These are phyloP conservation scores for Dipodascus albidus DNA, from an alignment of 805 yeast species.

Conservation along the genomic window DNA sequence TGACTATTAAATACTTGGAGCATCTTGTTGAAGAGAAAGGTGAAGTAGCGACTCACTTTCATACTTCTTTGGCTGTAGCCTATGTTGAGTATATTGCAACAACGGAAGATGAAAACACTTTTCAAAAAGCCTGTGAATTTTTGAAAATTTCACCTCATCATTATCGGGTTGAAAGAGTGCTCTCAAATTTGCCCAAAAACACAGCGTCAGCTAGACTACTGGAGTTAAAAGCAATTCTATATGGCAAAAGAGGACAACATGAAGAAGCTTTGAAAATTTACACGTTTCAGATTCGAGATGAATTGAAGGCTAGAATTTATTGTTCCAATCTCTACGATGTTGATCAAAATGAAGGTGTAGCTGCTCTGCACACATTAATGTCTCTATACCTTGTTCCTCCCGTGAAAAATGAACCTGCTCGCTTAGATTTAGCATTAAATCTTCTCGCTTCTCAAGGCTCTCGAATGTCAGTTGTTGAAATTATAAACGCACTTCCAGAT, in stretches of 20 bases:
- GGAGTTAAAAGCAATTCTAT: slow-evolving; percentile 44
- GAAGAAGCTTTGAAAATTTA: slow-evolving; percentile 51
- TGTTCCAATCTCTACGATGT: slow-evolving; percentile 38
- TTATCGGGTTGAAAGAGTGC: slow-evolving; percentile 31
- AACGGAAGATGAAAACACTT: slow-evolving; percentile 10
- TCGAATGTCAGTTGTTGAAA: slow-evolving; percentile 33
- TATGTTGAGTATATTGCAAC: slow-evolving; percentile 29
- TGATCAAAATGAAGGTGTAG: slow-evolving; percentile 30
- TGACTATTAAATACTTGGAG: slow-evolving; percentile 41
- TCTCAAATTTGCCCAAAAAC: slow-evolving; percentile 20
- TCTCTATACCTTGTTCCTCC: slow-evolving; percentile 26
- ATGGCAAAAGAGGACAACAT: slow-evolving; percentile 49
- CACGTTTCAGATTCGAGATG: slow-evolving; percentile 45
- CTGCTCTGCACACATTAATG: slow-evolving; percentile 39
- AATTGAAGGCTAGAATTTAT: slow-evolving; percentile 46
- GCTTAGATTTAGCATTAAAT: slow-evolving; percentile 27
- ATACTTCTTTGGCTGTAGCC: slow-evolving; percentile 33
- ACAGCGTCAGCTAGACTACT: slow-evolving; percentile 14
- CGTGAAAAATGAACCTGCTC: slow-evolving; percentile 18
- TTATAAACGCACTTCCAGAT: slow-evolving; percentile 42
- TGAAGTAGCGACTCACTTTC: slow-evolving; percentile 29
- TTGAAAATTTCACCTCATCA: slow-evolving; percentile 22
- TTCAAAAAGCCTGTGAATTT: slow-evolving; percentile 27
- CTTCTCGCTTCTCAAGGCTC: slow-evolving; percentile 36
- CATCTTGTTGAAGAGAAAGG: slow-evolving; percentile 33